Conservation (phyloP, 495 filamentous ascomycete species). For the Sphaerosporella brunnea region DNA sequence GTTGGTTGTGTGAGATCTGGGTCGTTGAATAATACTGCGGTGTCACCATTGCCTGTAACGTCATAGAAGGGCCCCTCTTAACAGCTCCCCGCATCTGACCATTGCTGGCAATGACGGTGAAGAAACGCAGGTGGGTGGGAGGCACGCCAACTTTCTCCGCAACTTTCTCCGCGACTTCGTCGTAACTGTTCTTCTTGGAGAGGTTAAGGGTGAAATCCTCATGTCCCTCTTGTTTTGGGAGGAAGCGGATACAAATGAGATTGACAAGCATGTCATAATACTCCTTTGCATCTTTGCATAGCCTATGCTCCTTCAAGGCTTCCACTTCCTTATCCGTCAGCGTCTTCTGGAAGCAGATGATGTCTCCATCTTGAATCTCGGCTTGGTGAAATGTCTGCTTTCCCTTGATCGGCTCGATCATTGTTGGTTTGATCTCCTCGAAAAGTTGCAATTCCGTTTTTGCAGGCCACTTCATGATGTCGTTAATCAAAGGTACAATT, state of each 20-base stretch:
- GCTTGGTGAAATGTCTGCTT: conserved; percentile 75
- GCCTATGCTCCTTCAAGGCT: not conserved
- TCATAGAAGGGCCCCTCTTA: conserved; percentile 49
- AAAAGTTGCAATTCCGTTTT: conserved; percentile 7
- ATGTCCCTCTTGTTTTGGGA: conserved; percentile 39
- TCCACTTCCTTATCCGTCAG: conserved; percentile 42
- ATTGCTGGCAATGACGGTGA: conserved; percentile 54
- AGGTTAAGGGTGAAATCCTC: conserved; percentile 52
- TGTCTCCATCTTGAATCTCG: conserved; percentile 94
- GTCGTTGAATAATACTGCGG: conserved; percentile 37
- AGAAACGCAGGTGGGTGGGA: conserved; percentile 76
- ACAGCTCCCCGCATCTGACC: conserved; percentile 58
- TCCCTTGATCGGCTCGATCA: conserved; percentile 88
- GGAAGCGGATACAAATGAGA: conserved; percentile 53
- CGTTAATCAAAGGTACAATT: conserved; percentile 48
- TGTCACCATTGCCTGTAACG: conserved; percentile 50
- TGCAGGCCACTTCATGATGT: conserved; percentile 61
- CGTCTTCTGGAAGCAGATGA: conserved; percentile 74
- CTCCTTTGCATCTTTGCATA: conserved; percentile 43
- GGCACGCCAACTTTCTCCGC: conserved; percentile 61
- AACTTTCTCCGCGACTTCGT: conserved; percentile 69
- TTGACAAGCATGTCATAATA: conserved; percentile 89
- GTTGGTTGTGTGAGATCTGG: conserved; percentile 36
- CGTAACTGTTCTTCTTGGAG: conserved; percentile 77
- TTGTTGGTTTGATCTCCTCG: conserved; percentile 88